Base-by-base conservation (phyloP, 495 filamentous ascomycete species). In the Parathielavia appendiculata region DNA sequence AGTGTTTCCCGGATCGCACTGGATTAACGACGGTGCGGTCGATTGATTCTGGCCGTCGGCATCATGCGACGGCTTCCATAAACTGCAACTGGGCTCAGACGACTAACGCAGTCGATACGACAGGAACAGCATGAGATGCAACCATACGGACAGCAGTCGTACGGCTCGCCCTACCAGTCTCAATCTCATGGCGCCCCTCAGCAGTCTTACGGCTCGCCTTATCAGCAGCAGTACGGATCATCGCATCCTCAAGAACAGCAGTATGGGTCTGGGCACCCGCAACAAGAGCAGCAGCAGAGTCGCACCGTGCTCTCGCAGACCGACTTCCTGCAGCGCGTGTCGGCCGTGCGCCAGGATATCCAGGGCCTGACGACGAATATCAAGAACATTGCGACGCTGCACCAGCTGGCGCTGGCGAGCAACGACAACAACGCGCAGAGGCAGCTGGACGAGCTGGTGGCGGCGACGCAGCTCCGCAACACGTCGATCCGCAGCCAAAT, bases 401-500 rank as follows among this genome's bases (percentile, higher is more conserved):
- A 88, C 71, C 80, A 84, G 69, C 82, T 81, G 51, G 72, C 80
- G 6, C 73, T 87, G 19, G 76, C 78, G 41, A 77, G 75, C 35
- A 72, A 77, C 35, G 83, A 86, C 66, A 67, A 68, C 51, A 61
- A 69, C 2, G 77, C 77, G 22, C 71, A 65, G 17, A 62, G 67
- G 45, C 76, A 80, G 63, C 73, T 88, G 32, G 83, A 89, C 64
- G 70, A 78, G 57, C 67, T 84, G 17, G 76, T 86, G 59, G 75
- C 85, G 35, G 76, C 86, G 46, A 87, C 86, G 3, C 84, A 87
- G 67, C 70, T 80, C 38, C 76, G 82, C 65, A 88, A 86, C 72
- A 81, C 77, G 16, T 73, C 77, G 22, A 86, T 90, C 71, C 78
- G 83, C 51, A 81, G 85, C 67, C 79, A 86, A 67, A 85, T 90